phyloP scores from a whole-genome alignment of 1,139 yeast species.

The Pichia sp. region DNA sequence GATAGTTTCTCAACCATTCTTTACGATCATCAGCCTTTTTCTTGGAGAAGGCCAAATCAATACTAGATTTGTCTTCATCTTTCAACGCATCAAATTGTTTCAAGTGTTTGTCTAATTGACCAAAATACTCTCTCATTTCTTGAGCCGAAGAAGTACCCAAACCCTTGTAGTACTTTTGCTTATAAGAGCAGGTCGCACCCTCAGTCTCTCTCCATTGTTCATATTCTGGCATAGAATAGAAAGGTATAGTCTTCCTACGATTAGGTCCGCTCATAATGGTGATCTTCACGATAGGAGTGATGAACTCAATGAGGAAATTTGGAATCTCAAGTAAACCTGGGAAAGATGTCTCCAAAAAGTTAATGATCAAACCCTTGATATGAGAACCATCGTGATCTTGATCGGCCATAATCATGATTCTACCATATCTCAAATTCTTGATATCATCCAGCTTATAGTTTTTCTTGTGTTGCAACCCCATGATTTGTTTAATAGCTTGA shows the following conservation, averaged over 20 bases:
- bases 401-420: slow-evolving; percentile 99
- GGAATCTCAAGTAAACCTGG: slow-evolving; percentile 91
- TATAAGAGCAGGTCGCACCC: slow-evolving; percentile 73
- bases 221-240: slow-evolving; percentile 94
- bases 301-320: slow-evolving; percentile 87
- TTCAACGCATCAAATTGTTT: slow-evolving; percentile 79
- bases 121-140: slow-evolving; percentile 87
- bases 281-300: slow-evolving; percentile 95
- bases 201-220: slow-evolving; percentile 88
- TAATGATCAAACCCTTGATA: slow-evolving; percentile 92
- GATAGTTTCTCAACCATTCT: slow-evolving; percentile 87
- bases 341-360: slow-evolving; percentile 87
- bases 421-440: slow-evolving; percentile 83
- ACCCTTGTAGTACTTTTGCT: slow-evolving; percentile 96
- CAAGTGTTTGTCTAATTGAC: slow-evolving; percentile 78
- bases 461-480: slow-evolving; percentile 93
- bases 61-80: slow-evolving; percentile 70
- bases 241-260: slow-evolving; percentile 50
- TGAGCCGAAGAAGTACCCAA: slow-evolving; percentile 83
- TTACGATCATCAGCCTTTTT: slow-evolving; percentile 96
- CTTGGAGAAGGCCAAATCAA: slow-evolving; percentile 92
- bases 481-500: slow-evolving; percentile 89
- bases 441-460: slow-evolving; percentile 57
- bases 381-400: slow-evolving; percentile 99
- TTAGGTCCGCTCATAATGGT: slow-evolving; percentile 64